phyloP scores from a whole-genome alignment of 768 basidiomycete species.

The Lactarius trivialis region DNA sequence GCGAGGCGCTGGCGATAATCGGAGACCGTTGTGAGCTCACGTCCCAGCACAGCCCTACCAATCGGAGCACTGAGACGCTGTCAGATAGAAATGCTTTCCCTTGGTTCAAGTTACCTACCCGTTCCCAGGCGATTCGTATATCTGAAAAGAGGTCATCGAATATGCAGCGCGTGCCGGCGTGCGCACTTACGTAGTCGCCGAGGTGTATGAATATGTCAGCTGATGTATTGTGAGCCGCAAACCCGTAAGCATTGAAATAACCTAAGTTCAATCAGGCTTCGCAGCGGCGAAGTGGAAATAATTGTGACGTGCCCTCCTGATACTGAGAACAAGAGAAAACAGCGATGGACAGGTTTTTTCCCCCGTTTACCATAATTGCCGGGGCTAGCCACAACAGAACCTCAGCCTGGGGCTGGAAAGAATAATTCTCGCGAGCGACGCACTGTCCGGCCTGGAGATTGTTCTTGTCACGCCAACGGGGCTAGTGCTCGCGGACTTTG shows the following conservation, averaged over 20 bases:
- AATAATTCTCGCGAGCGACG: constrained; percentile 21
- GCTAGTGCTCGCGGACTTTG: constrained; percentile 37
- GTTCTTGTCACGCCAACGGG: constrained; percentile 49
- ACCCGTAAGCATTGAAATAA: constrained; percentile 57
- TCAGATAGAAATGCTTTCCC: neutral
- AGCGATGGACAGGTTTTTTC: constrained; percentile 46
- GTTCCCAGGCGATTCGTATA: constrained; percentile 42
- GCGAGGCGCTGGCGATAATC: constrained; percentile 48
- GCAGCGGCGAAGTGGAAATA: neutral
- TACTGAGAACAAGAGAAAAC: constrained; percentile 55
- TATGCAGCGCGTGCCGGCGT: neutral
- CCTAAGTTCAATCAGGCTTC: constrained; percentile 28
- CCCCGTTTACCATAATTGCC: constrained; percentile 43
- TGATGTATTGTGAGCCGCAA: constrained; percentile 45
- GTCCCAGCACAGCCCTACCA: constrained; percentile 43
- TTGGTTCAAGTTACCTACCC: constrained; percentile 21
- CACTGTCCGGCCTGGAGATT: constrained; percentile 41
- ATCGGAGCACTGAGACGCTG: constrained; percentile 35
- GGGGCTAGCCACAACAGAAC: constrained; percentile 32
- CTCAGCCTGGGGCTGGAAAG: neutral
- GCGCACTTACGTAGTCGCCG: constrained; percentile 49
- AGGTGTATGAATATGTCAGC: constrained; percentile 52
- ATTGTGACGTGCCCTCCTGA: constrained; percentile 36
- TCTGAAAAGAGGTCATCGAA: constrained; percentile 28
- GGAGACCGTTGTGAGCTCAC: constrained; percentile 49